phyloP scores from a whole-genome alignment of 2,329 filamentous ascomycete species.

The Aspergillus hiratsukae region DNA sequence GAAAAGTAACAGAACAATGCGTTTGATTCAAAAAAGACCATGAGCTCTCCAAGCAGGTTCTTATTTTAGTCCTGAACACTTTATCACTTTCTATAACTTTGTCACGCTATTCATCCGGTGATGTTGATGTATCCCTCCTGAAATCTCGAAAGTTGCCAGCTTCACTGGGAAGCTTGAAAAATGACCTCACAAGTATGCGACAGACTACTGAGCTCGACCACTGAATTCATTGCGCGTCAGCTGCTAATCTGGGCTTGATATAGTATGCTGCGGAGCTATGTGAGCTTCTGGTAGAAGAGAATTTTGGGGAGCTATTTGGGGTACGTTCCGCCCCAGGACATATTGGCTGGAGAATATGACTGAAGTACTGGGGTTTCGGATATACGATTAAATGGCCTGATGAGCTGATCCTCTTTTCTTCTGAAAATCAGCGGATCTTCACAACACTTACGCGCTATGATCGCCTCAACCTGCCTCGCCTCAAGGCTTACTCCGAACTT shows the following conservation, averaged over 20 bases:
- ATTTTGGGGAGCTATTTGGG: constrained; percentile 86
- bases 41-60: not conserved
- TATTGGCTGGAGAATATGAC: not conserved
- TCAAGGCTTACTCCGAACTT: constrained; percentile 69
- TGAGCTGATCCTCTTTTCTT: not conserved
- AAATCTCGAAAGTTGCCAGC: constrained; percentile 63
- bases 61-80: not conserved
- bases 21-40: not conserved
- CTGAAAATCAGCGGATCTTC: constrained; percentile 69
- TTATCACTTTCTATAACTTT: not conserved
- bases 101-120: constrained; percentile 51
- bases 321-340: constrained; percentile 52
- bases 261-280: constrained; percentile 81
- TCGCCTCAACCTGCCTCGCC: constrained; percentile 64
- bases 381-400: not conserved
- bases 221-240: constrained; percentile 20
- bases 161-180: constrained; percentile 63
- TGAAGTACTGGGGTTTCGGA: not conserved
- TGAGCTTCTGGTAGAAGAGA: constrained; percentile 79
- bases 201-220: not conserved
- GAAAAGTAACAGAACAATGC: constrained; percentile 1
- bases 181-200: constrained; percentile 55
- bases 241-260: constrained; percentile 20
- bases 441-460: constrained; percentile 72
- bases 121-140: constrained; percentile 64